Percentiles rank a stretch among this genome's conserved stretches.
These are phyloP conservation scores for Leccinum griseonigrum DNA, from an alignment of 1,284 basidiomycete species.

Conservation along the genomic window DNA sequence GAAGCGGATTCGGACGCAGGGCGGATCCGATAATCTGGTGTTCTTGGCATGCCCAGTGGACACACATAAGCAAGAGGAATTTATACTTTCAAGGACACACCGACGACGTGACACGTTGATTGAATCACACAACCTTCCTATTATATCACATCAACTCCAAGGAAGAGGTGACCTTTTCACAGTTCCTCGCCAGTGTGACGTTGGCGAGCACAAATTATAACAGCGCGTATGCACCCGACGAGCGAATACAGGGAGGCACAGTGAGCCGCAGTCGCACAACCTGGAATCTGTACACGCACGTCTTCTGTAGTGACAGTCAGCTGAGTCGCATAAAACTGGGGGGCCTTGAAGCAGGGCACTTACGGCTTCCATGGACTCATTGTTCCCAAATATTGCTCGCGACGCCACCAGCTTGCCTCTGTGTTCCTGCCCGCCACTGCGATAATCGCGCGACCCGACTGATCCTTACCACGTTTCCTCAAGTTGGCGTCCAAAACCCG, in stretches of 20 bases:
- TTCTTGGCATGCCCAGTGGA: too few species aligned
- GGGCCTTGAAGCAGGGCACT: neutral
- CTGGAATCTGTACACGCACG: too few species aligned
- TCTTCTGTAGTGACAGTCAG: too few species aligned
- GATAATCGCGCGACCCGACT: neutral
- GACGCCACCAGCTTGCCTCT: neutral
- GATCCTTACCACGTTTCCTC: neutral
- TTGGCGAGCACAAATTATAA: neutral
- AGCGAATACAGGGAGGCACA: neutral
- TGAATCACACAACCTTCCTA: slow-evolving; percentile 12
- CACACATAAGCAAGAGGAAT: too few species aligned
- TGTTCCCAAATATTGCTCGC: too few species aligned
- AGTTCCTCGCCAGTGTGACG: neutral
- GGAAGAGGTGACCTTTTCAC: neutral
- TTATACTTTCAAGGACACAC: too few species aligned
- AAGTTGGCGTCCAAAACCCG: neutral
- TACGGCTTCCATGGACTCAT: too few species aligned
- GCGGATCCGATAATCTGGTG: too few species aligned
- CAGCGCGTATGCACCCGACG: neutral
- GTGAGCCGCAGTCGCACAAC: too few species aligned
- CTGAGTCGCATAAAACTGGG: neutral
- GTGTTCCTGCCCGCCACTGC: neutral
- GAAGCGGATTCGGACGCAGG: too few species aligned
- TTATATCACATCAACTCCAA: neutral
- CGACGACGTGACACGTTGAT: neutral